Evolutionary conservation across 306 rosid species (phyloP), one percentile per base, ranked within the genome.

Genomic region (Vachellia collinsii): DNA sequence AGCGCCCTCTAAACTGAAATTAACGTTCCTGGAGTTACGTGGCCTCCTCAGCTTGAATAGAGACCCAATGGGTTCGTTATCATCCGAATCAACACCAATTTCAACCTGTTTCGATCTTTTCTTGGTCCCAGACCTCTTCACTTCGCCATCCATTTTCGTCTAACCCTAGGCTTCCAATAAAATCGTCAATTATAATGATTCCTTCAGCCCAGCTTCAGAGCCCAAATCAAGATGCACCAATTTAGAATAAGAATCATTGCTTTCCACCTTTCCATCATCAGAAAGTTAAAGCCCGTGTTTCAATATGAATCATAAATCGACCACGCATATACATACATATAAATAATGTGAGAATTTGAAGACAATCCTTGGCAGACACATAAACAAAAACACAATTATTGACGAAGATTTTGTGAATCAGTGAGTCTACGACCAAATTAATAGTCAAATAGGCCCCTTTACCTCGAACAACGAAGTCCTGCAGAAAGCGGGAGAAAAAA

Each of bases 11-110:
- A 77, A 69, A 16, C 62, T 86, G 41, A 53, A 67, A 81, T 78
- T 80, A 77, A 64, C 87, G 88, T 85, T 93, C 92, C 83, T 93
- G 20, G 87, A 83, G 87, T 84, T 84, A 42, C 86, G 83, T 1
- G 83, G 82, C 81, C 75, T 89, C 88, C 79, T 93, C 38, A 88
- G 46, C 91, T 92, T 96, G 82, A 96, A 85, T 42, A 96, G 63
- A 20, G 93, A 83, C 51, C 99, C 97, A 86, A 96, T 92, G 11
- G 98, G 94, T 85, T 89, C 97, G 47, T 92, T 87, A 25, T 93
- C 97, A 23, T 88, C 94, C 0, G 94, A 91, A 80, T 88, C 93
- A 65, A 89, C 68, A 56, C 88, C 88, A 59, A 80, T 84, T 80
- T 86, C 87, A 44, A 84, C 69, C 17, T 72, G 86, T 83, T 93